Evolutionary conservation across 2,329 filamentous ascomycete species (phyloP).

Genomic region (Chaetomium sp.): DNA sequence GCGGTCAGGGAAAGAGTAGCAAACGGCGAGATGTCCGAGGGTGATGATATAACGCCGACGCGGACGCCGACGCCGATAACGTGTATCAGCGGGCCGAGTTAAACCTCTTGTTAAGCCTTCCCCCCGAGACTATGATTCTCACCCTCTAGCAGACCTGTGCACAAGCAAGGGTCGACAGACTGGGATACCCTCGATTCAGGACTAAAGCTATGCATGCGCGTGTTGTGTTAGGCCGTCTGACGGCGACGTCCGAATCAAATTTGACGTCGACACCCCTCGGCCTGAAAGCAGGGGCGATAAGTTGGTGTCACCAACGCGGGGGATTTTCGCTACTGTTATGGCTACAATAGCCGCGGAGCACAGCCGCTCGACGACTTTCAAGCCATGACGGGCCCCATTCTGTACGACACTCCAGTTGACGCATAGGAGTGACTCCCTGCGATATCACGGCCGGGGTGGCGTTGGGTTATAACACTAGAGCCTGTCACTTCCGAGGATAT

Average conservation of each 20-base stretch:
- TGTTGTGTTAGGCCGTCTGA: constrained; percentile 16
- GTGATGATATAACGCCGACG: background rate
- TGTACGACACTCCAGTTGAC: constrained; percentile 12
- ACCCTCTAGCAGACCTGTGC: background rate
- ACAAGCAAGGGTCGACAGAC: background rate
- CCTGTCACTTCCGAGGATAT: background rate
- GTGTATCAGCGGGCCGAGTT: constrained; percentile 10
- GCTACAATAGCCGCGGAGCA: background rate
- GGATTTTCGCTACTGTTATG: constrained; percentile 11
- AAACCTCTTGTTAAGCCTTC: too few relatives aligned
- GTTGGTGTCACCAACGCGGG: constrained; percentile 15
- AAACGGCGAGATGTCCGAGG: background rate
- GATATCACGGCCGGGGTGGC: constrained; percentile 1
- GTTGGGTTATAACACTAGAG: background rate
- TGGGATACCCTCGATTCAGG: background rate
- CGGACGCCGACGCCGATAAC: background rate
- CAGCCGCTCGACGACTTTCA: background rate
- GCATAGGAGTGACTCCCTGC: background rate
- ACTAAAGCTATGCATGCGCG: background rate
- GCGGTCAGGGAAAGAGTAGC: constrained; percentile 12
- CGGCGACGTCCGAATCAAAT: background rate
- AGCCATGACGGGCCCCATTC: background rate
- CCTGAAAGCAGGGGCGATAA: background rate
- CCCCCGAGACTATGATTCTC: background rate
- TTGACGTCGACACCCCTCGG: background rate